These are phyloP conservation scores for Stylosanthes scabra DNA, from an alignment of 331 rosid genomes.

Conservation along the genomic window DNA sequence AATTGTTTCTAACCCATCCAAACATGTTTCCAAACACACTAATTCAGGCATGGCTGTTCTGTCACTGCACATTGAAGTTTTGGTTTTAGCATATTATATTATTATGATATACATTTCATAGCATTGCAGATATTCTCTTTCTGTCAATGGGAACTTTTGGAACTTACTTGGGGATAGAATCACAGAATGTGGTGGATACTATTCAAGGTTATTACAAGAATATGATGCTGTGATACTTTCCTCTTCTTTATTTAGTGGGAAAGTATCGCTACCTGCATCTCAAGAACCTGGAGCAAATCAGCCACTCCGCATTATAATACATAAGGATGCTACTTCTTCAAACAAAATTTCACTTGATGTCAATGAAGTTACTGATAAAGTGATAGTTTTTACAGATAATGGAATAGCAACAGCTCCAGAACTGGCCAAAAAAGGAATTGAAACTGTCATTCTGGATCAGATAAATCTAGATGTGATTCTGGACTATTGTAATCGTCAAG, in stretches of 20 bases:
- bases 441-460: conserved; percentile 59
- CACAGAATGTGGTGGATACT: conserved; percentile 68
- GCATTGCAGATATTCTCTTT: conserved; percentile 77
- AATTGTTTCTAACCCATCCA: no score
- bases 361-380: conserved; percentile 43
- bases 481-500: conserved; percentile 71
- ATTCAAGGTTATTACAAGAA: conserved; percentile 75
- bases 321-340: conserved; percentile 46
- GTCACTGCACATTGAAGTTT: conserved; percentile 10
- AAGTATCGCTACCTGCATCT: conserved; percentile 50
- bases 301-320: conserved; percentile 58
- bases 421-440: conserved; percentile 52
- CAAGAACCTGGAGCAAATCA: conserved; percentile 86
- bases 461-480: conserved; percentile 62
- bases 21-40: not conserved
- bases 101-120: conserved; percentile 24
- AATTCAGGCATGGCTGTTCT: conserved; percentile 1
- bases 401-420: conserved; percentile 23
- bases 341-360: conserved; percentile 38
- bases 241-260: conserved; percentile 54
- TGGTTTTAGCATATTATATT: conserved; percentile 13
- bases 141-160: conserved; percentile 67
- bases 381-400: conserved; percentile 54
- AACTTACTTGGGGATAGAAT: conserved; percentile 71
- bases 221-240: conserved; percentile 75